These are phyloP conservation scores for Trichoderma atrobrunneum DNA, from an alignment of 2,329 filamentous ascomycete species.

Conservation along the genomic window DNA sequence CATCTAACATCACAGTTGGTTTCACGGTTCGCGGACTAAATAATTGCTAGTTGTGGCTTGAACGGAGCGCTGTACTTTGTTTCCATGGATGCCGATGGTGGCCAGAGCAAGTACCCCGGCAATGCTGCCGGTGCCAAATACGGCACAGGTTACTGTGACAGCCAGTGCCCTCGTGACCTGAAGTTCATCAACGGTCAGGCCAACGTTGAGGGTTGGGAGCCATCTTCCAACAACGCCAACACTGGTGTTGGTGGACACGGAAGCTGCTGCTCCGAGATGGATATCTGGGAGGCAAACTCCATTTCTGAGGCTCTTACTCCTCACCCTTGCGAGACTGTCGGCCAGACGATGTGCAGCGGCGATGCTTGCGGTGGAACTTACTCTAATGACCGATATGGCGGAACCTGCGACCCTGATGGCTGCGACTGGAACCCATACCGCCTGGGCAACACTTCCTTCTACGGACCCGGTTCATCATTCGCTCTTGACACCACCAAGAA, in stretches of 20 bases:
- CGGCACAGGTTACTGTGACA: conserved; percentile 56
- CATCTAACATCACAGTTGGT: background rate
- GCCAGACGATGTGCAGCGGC: conserved; percentile 50
- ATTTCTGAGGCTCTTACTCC: conserved; percentile 63
- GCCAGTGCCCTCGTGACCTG: conserved; percentile 52
- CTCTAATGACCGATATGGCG: conserved; percentile 53
- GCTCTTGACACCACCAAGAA: conserved; percentile 58
- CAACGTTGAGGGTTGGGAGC: conserved; percentile 51
- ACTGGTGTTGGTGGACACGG: conserved; percentile 52
- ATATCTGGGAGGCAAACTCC: conserved; percentile 63
- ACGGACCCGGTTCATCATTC: conserved; percentile 51
- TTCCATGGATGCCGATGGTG: conserved; percentile 59
- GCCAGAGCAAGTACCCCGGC: conserved; percentile 46
- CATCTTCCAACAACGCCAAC: conserved; percentile 53
- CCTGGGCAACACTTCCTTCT: conserved; percentile 62
- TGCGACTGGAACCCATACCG: conserved; percentile 71
- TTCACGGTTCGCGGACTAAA: background rate
- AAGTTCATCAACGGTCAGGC: conserved; percentile 58
- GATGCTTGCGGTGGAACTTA: conserved; percentile 54
- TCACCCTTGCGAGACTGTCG: conserved; percentile 56
- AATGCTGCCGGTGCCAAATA: conserved; percentile 57
- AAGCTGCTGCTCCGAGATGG: conserved; percentile 63
- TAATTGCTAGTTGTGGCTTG: conserved; percentile 58
- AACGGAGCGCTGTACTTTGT: conserved; percentile 70
- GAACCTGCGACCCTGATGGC: conserved; percentile 65